phyloP scores from a whole-genome alignment of 306 rosid genomes.

The Oxytropis ochrocephala region DNA sequence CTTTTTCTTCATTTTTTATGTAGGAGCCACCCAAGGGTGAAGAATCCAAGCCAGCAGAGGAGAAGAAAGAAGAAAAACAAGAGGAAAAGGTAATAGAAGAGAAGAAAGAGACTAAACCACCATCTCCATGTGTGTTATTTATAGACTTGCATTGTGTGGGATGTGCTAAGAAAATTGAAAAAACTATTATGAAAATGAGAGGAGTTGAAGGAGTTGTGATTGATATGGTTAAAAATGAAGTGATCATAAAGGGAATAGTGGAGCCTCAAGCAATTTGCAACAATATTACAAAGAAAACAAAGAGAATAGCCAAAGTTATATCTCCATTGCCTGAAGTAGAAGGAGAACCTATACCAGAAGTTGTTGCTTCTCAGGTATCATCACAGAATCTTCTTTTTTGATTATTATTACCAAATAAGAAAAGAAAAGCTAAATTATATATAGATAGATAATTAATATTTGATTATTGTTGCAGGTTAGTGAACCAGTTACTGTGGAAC shows the following conservation, averaged over 20 bases:
- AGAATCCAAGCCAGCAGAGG: constrained; percentile 25
- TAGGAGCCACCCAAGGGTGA: constrained; percentile 26
- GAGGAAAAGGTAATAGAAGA: constrained; percentile 24
- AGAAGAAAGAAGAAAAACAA: constrained; percentile 22
- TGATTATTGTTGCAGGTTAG: constrained; percentile 47
- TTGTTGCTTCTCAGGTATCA: constrained; percentile 63
- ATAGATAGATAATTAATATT: background rate
- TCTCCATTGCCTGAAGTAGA: constrained; percentile 73
- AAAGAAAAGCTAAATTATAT: background rate
- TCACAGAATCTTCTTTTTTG: background rate
- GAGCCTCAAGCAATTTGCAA: constrained; percentile 72
- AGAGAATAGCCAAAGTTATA: constrained; percentile 52
- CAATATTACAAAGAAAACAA: constrained; percentile 55
- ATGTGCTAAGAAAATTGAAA: constrained; percentile 82
- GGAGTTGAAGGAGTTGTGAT: constrained; percentile 71
- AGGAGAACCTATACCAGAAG: constrained; percentile 67
- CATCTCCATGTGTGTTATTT: constrained; percentile 52
- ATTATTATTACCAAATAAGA: background rate
- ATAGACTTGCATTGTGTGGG: constrained; percentile 88
- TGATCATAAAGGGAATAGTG: constrained; percentile 73
- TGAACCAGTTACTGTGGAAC: constrained; percentile 63
- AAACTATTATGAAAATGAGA: constrained; percentile 54
- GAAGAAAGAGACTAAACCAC: constrained; percentile 56
- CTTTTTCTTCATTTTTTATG: background rate
- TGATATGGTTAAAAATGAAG: constrained; percentile 71